Base-by-base conservation (phyloP, 2,329 filamentous ascomycete genomes). In the Cladosporium phlei region DNA sequence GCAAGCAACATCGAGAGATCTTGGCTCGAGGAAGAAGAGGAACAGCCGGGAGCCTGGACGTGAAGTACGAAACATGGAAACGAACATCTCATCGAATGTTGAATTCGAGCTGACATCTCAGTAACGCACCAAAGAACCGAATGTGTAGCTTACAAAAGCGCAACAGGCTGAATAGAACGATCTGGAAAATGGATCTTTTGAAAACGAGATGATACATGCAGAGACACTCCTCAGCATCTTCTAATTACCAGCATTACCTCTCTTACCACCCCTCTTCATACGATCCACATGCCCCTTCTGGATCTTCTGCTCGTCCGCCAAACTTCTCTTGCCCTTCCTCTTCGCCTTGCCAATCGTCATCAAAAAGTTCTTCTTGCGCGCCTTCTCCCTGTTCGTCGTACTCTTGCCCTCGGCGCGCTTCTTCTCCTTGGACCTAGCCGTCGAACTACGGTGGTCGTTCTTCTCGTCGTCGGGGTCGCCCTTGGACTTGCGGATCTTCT, bases 261-360 rank as follows among this genome's bases (percentile, higher is more conserved):
- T 80, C 66, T 83, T 82, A 5, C 91, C 91, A 44, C 90, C 91
- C 51, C 82, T 82, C 73, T 94, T 94, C 64, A 82, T 82, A 64
- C 90, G 78, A 48, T 90, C 83, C 21, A 91, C 77, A 68, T 97
- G 91, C 2, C 82, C 86, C 64, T 80, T 84, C 55, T 97, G 69
- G 27, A 89, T 80, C 70, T 85, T 88, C 62, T 80, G 80, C 54
- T 88, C 89, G 69, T 96, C 85, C 10, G 87, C 80, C 67, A 98
- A 72, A 78, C 88, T 95, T 62, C 90, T 79, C 83, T 96, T 96
- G 62, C 93, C 85, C 77, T 97, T 98, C 56, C 78, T 80, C 76
- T 93, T 94, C 9, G 93, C 93, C 75, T 98, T 97, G 49, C 91
- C 88, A 50, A 98, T 71, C 29, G 91, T 97, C 93, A 98, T 98